phyloP scores from a whole-genome alignment of 768 basidiomycete species.

The Mycena kentingensis region DNA sequence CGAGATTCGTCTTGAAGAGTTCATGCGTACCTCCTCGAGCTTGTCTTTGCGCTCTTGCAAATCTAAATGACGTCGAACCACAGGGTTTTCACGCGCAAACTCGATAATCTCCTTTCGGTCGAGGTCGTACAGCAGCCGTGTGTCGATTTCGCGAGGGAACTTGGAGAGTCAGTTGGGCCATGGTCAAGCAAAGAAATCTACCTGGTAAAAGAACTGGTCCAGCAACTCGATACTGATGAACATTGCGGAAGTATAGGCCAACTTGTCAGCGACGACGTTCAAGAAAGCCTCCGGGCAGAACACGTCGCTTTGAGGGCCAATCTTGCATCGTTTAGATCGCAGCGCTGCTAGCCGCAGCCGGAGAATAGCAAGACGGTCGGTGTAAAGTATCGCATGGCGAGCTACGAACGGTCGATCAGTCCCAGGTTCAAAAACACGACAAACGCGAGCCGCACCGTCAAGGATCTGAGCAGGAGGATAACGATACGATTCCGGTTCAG shows the following conservation, averaged over 20 bases:
- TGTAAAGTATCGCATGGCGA: slow-evolving; percentile 89
- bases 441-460: slow-evolving; percentile 65
- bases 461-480: slow-evolving; percentile 90
- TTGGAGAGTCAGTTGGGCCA: slow-evolving; percentile 40
- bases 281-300: slow-evolving; percentile 98
- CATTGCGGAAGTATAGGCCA: slow-evolving; percentile 94
- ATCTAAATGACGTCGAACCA: slow-evolving; percentile 84
- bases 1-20: neutral
- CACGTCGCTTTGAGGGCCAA: slow-evolving; percentile 84
- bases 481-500: slow-evolving; percentile 70
- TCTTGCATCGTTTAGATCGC: slow-evolving; percentile 84
- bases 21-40: slow-evolving; percentile 76
- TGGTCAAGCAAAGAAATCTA: slow-evolving; percentile 36
- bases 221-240: slow-evolving; percentile 99
- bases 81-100: slow-evolving; percentile 95
- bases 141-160: slow-evolving; percentile 98
- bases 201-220: slow-evolving; percentile 99
- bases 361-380: slow-evolving; percentile 76
- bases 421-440: neutral
- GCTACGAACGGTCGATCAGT: slow-evolving; percentile 48
- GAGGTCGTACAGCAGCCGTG: slow-evolving; percentile 89
- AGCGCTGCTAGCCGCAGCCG: slow-evolving; percentile 86
- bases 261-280: slow-evolving; percentile 93
- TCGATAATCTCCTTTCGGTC: slow-evolving; percentile 85
- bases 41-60: slow-evolving; percentile 97